Percentiles rank a stretch among this genome's conserved stretches.
These are phyloP conservation scores for Sisymbrium irio DNA, from an alignment of 345 rosid species.

Conservation along the genomic window DNA sequence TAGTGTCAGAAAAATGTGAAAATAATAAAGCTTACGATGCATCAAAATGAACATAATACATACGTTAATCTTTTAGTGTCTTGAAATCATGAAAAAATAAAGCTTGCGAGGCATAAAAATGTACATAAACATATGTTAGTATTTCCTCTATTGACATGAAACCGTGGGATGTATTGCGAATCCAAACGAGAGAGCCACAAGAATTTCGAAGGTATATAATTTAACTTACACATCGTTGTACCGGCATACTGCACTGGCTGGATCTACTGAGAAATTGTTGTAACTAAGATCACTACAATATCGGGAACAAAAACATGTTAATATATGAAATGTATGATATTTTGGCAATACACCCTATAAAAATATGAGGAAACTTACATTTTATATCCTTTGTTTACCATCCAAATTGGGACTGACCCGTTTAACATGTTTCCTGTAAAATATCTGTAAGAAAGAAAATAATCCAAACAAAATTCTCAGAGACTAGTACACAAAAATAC, in stretches of 20 bases:
- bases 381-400: conserved; percentile 39
- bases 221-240: conserved; percentile 38
- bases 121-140: neutral
- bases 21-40: neutral
- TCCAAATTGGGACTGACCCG: conserved; percentile 46
- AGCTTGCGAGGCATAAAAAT: neutral
- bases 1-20: neutral
- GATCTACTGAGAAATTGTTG: conserved; percentile 44
- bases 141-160: no score
- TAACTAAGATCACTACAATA: conserved; percentile 63
- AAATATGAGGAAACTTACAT: conserved; percentile 38
- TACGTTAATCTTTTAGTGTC: neutral
- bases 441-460: conserved; percentile 24
- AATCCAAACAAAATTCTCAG: neutral
- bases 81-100: neutral
- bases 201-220: neutral
- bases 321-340: neutral
- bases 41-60: neutral
- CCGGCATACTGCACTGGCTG: conserved; percentile 40
- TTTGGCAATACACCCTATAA: neutral
- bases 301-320: neutral
- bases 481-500: neutral
- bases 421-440: conserved; percentile 42
- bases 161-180: no score
- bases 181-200: neutral